Evolutionary conservation across 2,329 filamentous ascomycete species (phyloP).

Genomic region (Aspergillus brunneoviolaceus): DNA sequence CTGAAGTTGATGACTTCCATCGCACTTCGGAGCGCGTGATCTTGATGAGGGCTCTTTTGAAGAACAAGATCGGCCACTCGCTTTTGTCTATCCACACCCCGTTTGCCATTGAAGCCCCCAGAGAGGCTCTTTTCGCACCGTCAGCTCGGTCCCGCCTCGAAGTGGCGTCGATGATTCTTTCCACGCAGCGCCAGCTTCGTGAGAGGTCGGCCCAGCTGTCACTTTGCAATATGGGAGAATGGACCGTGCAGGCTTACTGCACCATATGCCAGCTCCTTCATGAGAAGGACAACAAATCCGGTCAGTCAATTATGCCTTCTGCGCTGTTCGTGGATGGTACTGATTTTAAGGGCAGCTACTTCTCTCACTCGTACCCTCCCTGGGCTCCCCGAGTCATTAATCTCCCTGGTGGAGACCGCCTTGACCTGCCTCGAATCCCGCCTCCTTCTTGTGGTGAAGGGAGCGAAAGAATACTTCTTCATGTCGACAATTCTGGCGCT

Average conservation of each 20-base stretch:
- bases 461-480: constrained; percentile 43
- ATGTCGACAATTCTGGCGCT: constrained; percentile 37
- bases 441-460: constrained; percentile 35
- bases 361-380: constrained; percentile 29
- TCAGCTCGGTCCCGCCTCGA: constrained; percentile 39
- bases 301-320: constrained; percentile 18
- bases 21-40: constrained; percentile 27
- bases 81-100: constrained; percentile 42
- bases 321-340: not conserved
- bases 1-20: constrained; percentile 21
- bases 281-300: constrained; percentile 20
- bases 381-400: constrained; percentile 34
- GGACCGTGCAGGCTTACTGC: constrained; percentile 38
- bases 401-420: constrained; percentile 33
- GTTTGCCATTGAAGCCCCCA: constrained; percentile 36
- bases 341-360: not conserved
- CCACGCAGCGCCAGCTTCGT: constrained; percentile 35
- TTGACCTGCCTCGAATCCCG: constrained; percentile 33
- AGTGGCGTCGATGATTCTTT: constrained; percentile 38
- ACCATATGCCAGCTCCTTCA: constrained; percentile 41
- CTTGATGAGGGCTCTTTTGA: constrained; percentile 35
- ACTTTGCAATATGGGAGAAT: constrained; percentile 36
- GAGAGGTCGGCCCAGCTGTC: constrained; percentile 35
- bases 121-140: constrained; percentile 34
- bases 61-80: constrained; percentile 36